Evolutionary conservation across 2,329 filamentous ascomycete genomes (phyloP).

Genomic region (Sporothrix dimorphospora): DNA sequence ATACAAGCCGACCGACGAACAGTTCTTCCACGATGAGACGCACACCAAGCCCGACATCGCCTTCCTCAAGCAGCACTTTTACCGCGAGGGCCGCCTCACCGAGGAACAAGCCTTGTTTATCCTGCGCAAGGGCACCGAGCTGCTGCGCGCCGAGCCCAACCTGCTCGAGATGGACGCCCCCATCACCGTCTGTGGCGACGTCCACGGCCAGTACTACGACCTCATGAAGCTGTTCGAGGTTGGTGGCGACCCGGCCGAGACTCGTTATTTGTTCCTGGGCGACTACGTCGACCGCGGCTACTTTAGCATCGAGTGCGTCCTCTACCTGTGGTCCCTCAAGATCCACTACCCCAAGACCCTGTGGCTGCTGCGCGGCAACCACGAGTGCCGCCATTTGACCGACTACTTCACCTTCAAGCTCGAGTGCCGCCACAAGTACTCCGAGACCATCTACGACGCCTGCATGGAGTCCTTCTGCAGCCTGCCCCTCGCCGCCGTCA

Average conservation of each 20-base stretch:
- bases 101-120: conserved; percentile 98
- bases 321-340: conserved; percentile 97
- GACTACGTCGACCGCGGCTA: conserved; percentile 99
- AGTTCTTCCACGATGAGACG: conserved; percentile 89
- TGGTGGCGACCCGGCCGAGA: conserved; percentile 93
- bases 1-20: conserved; percentile 86
- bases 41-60: conserved; percentile 86
- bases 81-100: conserved; percentile 92
- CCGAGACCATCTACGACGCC: conserved; percentile 91
- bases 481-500: conserved; percentile 89
- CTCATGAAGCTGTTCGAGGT: conserved; percentile 99
- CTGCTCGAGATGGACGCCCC: conserved; percentile 98
- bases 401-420: conserved; percentile 99
- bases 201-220: conserved; percentile 99
- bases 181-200: conserved; percentile 97
- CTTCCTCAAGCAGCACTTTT: conserved; percentile 98
- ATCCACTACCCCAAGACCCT: conserved; percentile 98
- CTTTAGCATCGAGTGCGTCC: conserved; percentile 98
- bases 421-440: conserved; percentile 99
- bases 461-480: conserved; percentile 99
- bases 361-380: conserved; percentile 96
- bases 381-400: conserved; percentile 97
- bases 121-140: conserved; percentile 81
- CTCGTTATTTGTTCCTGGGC: conserved; percentile 92
- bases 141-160: conserved; percentile 89